A percentile compares a stretch with the other conserved stretches of the same genome.
phyloP scores from a whole-genome alignment of 1,284 basidiomycete species.

The Quambalaria eucalypti region DNA sequence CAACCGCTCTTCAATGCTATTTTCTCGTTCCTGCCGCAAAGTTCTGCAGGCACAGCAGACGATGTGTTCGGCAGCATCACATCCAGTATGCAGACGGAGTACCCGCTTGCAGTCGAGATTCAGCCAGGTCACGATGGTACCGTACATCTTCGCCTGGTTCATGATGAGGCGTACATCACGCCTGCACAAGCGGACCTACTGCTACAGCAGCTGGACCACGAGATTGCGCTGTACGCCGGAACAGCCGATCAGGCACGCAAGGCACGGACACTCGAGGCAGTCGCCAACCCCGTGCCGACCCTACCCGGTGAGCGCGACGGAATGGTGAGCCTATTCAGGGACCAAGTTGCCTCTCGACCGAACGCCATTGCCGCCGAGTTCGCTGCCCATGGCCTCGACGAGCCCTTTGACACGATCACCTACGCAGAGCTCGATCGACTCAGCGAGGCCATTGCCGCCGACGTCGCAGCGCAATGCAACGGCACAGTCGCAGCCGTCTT shows the following conservation, averaged over 20 bases:
- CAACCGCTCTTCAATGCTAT: conserved; percentile 29
- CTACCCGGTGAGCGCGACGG: not conserved
- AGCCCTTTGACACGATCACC: conserved; percentile 14
- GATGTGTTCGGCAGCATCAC: conserved; percentile 3
- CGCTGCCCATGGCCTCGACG: conserved; percentile 7
- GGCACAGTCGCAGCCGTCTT: conserved; percentile 25
- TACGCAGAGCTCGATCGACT: conserved; percentile 26
- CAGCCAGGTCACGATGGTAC: conserved; percentile 9
- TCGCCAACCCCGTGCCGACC: not conserved
- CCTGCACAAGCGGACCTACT: conserved; percentile 20
- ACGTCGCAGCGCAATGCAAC: conserved; percentile 9
- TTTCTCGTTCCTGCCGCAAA: conserved; percentile 27
- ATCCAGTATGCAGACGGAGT: conserved; percentile 30
- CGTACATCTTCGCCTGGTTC: conserved; percentile 19
- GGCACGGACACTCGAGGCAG: not conserved
- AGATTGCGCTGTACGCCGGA: not conserved
- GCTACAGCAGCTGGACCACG: conserved; percentile 20
- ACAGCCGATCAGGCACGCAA: not conserved
- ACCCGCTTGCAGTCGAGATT: conserved; percentile 33
- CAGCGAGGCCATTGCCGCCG: conserved; percentile 19
- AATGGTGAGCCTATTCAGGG: conserved; percentile 8
- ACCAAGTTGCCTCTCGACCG: conserved; percentile 12
- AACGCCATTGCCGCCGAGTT: conserved; percentile 25
- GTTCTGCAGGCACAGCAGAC: not conserved
- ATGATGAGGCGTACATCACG: conserved; percentile 15